These are phyloP conservation scores for Blastosporella zonata DNA, from an alignment of 1,284 basidiomycete species.

Conservation along the genomic window DNA sequence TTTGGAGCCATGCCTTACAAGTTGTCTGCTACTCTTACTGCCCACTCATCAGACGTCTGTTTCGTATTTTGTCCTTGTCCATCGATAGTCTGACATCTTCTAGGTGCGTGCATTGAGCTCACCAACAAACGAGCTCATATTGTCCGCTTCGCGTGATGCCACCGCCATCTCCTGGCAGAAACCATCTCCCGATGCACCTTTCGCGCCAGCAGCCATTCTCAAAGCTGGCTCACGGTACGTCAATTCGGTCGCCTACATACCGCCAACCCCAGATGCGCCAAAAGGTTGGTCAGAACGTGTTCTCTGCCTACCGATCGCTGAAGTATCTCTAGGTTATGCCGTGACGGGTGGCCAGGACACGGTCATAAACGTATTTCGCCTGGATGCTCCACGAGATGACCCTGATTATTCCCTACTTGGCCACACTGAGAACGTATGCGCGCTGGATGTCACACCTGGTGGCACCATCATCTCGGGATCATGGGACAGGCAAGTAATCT, in stretches of 20 bases:
- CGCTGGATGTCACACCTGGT: conserved; percentile 67
- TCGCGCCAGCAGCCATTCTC: conserved; percentile 53
- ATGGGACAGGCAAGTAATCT: conserved; percentile 83
- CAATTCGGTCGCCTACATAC: conserved; percentile 78
- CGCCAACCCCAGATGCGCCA: conserved; percentile 62
- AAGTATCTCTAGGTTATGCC: conserved; percentile 60
- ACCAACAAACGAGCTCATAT: conserved; percentile 67
- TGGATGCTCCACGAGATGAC: conserved; percentile 58
- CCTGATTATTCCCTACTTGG: conserved; percentile 82
- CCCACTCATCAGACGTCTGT: conserved; percentile 75
- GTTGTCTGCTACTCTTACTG: conserved; percentile 74
- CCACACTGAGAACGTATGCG: conserved; percentile 90
- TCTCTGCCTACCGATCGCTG: conserved; percentile 20
- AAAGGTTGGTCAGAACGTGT: conserved; percentile 49
- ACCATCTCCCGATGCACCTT: conserved; percentile 43
- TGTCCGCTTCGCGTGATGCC: conserved; percentile 88
- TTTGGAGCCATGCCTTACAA: conserved; percentile 69
- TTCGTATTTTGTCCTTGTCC: conserved; percentile 8
- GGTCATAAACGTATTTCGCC: conserved; percentile 77
- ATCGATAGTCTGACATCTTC: conserved; percentile 20
- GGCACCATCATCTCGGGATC: conserved; percentile 91
- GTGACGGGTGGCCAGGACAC: conserved; percentile 85
- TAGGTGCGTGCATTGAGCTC: conserved; percentile 76
- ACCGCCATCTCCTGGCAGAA: conserved; percentile 85
- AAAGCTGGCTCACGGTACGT: conserved; percentile 75